Base-by-base conservation (phyloP, 1,139 yeast genomes). In the Yarrowia galli region DNA sequence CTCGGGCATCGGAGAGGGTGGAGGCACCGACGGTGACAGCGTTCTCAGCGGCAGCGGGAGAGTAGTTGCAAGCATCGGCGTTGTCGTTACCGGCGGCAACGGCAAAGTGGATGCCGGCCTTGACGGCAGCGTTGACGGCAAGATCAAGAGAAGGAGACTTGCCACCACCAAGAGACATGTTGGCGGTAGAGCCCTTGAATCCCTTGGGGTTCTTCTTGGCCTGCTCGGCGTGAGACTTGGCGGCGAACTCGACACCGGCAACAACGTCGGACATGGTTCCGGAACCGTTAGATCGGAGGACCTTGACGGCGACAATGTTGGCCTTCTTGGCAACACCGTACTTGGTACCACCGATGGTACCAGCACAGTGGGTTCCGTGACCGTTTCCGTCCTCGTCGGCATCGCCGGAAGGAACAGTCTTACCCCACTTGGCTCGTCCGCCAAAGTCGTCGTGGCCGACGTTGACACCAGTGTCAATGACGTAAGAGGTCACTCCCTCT, bases 351-450 rank as follows among this genome's bases (percentile, higher is more conserved):
- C 84, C 89, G 74, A 86, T 82, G 65, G 88, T 84, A 70, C 89
- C 91, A 6, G 91, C 81, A 72, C 83, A 81, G 76, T 81, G 84
- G 65, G 83, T 77, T 71, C 96, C 96, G 81, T 95, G 99, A 68
- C 98, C 99, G 77, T 93, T 93, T 68, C 96, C 97, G 78, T 95
- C 98, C 67, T 81, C 77, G 75, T 93, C 97, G 65, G 83, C 84
- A 76, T 93, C 97, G 73, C 92, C 95, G 60, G 80, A 76, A 68
- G 98, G 97, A 72, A 95, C 84, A 60, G 98, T 92, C 74, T 88
- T 85, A 75, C 98, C 98, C 98, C 98, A 93, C 63, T 75, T 76
- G 71, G 98, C 99, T 80, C 99, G 89, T 71, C 97, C 97, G 68
- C 84, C 93, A 75, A 93, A 92, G 76, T 92, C 97, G 68, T 82